A percentile compares a stretch with the other conserved stretches of the same genome.
phyloP scores from a whole-genome alignment of 352 stramenopile species.

The Pythium utonaiense region DNA sequence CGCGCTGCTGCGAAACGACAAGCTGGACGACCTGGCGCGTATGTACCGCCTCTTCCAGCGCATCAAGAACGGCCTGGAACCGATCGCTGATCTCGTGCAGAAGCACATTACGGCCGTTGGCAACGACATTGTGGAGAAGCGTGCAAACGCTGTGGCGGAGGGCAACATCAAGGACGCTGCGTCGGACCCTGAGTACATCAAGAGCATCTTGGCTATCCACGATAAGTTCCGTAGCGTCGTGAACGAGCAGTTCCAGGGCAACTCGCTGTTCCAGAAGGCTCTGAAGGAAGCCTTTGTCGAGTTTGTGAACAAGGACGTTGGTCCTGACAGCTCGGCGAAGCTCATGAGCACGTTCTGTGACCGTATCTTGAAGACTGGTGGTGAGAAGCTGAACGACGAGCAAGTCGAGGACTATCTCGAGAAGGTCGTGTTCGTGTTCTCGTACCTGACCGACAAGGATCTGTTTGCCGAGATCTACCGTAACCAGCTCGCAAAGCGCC shows the following conservation, averaged over 20 bases:
- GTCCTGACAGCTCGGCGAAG: constrained; percentile 96
- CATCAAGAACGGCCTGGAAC: constrained; percentile 94
- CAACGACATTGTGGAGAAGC: constrained; percentile 87
- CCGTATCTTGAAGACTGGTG: constrained; percentile 97
- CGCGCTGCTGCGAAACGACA: constrained; percentile 96
- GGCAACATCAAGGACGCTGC: constrained; percentile 91
- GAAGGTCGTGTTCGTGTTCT: constrained; percentile 98
- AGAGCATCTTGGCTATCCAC: constrained; percentile 96
- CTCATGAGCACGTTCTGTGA: constrained; percentile 99
- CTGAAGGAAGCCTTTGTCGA: constrained; percentile 99
- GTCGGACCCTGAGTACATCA: constrained; percentile 96
- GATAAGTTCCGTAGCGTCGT: constrained; percentile 98
- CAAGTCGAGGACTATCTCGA: constrained; percentile 97
- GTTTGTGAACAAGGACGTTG: constrained; percentile 99
- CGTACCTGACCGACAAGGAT: constrained; percentile 99
- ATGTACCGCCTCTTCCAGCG: constrained; percentile 98
- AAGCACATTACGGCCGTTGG: constrained; percentile 92
- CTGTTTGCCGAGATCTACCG: constrained; percentile 99
- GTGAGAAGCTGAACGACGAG: constrained; percentile 97
- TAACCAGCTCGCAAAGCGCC: constrained; percentile 97
- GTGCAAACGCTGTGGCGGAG: constrained; percentile 83
- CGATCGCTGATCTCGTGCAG: constrained; percentile 96
- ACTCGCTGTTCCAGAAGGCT: constrained; percentile 98
- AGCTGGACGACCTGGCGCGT: constrained; percentile 94
- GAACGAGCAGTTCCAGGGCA: constrained; percentile 95